Evolutionary conservation across 83 land plant genomes (phyloP).

Genomic region (Picea engelmannii): DNA sequence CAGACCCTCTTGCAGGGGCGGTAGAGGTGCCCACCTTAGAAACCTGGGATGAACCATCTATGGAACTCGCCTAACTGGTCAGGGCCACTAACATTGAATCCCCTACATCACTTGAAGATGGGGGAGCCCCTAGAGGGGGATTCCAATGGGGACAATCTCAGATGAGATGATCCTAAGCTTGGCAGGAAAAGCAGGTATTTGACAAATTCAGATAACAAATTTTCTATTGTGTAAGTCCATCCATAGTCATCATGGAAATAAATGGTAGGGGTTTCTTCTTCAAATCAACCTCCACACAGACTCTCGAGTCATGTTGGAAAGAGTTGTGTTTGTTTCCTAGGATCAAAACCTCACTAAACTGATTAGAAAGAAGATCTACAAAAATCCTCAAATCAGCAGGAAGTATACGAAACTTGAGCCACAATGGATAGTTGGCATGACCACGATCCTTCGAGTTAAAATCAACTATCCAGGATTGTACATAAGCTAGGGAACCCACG

Average conservation of each 20-base stretch:
- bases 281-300: not conserved
- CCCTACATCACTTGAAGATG: too few species aligned
- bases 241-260: not conserved
- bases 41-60: too few species aligned
- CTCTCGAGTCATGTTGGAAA: not conserved
- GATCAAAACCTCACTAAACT: not conserved
- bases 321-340: not conserved
- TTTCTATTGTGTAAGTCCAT: not conserved
- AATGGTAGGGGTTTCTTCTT: not conserved
- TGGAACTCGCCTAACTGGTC: too few species aligned
- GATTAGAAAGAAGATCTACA: not conserved
- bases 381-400: not conserved
- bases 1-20: too few species aligned
- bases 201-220: not conserved
- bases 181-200: not conserved
- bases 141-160: not conserved
- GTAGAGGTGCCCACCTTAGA: too few species aligned
- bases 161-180: not conserved
- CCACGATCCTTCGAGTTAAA: not conserved
- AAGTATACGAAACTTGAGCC: not conserved
- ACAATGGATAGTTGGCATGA: not conserved
- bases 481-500: not conserved
- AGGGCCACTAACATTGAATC: too few species aligned
- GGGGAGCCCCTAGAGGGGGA: not conserved
- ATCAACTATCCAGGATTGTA: not conserved